Percentiles rank a stretch among this genome's conserved stretches.
Conservation (phyloP, 2,329 filamentous ascomycete genomes). For the Neonectria coccinea region DNA sequence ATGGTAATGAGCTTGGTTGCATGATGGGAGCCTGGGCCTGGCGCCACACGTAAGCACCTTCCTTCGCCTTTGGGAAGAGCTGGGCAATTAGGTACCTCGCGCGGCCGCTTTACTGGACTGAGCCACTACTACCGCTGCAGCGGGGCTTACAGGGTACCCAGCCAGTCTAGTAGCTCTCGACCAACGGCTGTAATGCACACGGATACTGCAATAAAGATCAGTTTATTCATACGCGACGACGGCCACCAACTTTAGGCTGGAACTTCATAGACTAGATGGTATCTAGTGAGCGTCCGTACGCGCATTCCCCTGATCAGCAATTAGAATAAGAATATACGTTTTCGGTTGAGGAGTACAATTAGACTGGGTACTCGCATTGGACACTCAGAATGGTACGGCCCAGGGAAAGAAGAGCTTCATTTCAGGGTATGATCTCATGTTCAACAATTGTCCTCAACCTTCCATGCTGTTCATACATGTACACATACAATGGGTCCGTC, state of each 20-base stretch:
- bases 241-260: background rate
- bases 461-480: slow-evolving; percentile 43
- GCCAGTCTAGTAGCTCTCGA: too few species aligned
- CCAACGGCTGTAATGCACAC: background rate
- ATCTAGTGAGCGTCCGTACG: background rate
- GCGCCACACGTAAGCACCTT: slow-evolving; percentile 28
- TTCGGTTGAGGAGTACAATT: background rate
- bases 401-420: background rate
- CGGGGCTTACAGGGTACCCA: background rate
- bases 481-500: slow-evolving; percentile 39
- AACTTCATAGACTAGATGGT: background rate
- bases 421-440: slow-evolving; percentile 5
- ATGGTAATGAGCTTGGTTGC: background rate
- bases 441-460: slow-evolving; percentile 12
- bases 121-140: background rate
- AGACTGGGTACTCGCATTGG: background rate
- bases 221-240: background rate
- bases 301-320: background rate
- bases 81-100: background rate
- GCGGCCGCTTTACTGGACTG: background rate
- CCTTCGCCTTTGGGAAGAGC: background rate
- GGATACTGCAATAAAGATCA: too few species aligned
- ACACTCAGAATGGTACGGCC: too few species aligned
- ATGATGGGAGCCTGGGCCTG: slow-evolving; percentile 7
- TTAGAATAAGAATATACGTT: background rate